phyloP scores from a whole-genome alignment of 83 land plant genomes.

The Diphasiastrum complanatum region DNA sequence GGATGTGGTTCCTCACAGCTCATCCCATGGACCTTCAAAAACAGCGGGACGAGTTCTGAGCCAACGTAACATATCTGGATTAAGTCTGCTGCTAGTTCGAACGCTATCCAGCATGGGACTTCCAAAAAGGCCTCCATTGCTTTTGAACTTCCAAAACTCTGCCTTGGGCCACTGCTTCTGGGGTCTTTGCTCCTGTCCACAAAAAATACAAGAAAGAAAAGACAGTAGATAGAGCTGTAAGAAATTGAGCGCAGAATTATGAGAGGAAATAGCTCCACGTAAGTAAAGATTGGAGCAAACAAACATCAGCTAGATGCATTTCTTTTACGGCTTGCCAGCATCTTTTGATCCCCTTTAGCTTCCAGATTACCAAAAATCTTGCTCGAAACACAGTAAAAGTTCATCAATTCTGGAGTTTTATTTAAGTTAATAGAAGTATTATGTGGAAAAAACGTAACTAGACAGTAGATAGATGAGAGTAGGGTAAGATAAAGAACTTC shows the following conservation, averaged over 20 bases:
- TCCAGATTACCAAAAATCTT: no score
- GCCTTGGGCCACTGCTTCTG: slow-evolving; percentile 15
- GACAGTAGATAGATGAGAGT: no score
- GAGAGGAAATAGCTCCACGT: slow-evolving; percentile 1
- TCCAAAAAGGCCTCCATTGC: slow-evolving; percentile 5
- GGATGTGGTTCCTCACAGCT: neutral
- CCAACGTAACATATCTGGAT: slow-evolving; percentile 20
- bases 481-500: no score
- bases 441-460: no score
- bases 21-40: slow-evolving; percentile 15
- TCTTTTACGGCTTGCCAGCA: no score
- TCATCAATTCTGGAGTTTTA: no score
- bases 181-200: slow-evolving; percentile 13
- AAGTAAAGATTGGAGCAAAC: no score
- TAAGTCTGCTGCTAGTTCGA: neutral
- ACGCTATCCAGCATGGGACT: slow-evolving; percentile 23
- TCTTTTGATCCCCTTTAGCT: no score
- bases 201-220: neutral
- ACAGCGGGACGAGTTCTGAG: slow-evolving; percentile 7
- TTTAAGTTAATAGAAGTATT: no score
- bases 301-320: no score
- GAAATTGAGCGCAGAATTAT: no score
- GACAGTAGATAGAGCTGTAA: neutral
- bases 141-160: slow-evolving; percentile 23
- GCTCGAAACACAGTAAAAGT: no score